Base-by-base conservation (phyloP, 495 filamentous ascomycete species). In the Neurospora sp. region DNA sequence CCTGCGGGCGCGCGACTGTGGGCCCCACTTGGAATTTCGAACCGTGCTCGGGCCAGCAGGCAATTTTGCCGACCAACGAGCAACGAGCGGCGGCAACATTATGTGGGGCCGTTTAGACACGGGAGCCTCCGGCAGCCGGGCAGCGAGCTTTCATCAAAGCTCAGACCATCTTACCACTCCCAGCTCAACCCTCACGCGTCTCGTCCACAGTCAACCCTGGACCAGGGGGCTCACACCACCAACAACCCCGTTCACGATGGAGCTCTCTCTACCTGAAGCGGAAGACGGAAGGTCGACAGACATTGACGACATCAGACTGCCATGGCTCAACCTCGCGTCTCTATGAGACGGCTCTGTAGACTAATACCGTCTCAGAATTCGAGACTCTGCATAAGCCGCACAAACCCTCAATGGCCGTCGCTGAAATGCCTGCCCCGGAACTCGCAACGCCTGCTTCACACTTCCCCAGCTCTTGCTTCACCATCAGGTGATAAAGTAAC, bases 311-410 rank as follows among this genome's bases (percentile, higher is more conserved):
- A 35, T 27, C 31, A 69, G 27, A 69, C 42, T 16, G 44, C 35
- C 70, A 81, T 81, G 79, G 72, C 79, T 66, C 69, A 76, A 39
- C 66, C 70, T 41, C 75, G 74, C 37, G 69, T 75, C 62, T 74
- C 74, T 3, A 44, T 80, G 74, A 75, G 78, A 62, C 79, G 78
- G 37, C 69, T 80, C 39, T 73, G 74, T 46, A 73, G 31, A 31
- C 41, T 74, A 9, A 71, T 42, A 54, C 42, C 54, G 27, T 66
- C 72, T n/a, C 37, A 38, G 16, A 62, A 62, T 39, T 44, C 72
- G 35, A 72, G 54, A 4, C 35, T 20, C 38, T 48, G 46, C 10
- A 38, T 46, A 71, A 18, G 27, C 39, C 37, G 12, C 69, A 18
- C 48, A 11, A 10, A 16, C 31, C 39, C 69, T 54, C 74, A 59